These are phyloP conservation scores for Colletotrichum eremochloae DNA, from an alignment of 2,329 filamentous ascomycete species.

Conservation along the genomic window DNA sequence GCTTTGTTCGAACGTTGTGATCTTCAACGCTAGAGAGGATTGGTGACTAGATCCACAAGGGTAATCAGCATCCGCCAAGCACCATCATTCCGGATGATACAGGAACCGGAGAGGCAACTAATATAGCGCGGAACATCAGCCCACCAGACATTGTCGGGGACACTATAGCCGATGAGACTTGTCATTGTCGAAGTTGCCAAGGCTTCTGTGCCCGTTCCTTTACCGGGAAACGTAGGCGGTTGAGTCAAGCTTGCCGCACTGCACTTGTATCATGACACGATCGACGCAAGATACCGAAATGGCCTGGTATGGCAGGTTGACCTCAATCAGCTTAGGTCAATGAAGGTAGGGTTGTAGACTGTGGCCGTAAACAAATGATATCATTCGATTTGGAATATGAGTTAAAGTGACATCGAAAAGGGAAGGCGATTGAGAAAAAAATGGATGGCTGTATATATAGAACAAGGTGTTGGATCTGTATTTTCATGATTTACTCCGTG, in stretches of 20 bases:
- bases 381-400: too few species aligned
- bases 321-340: too few species aligned
- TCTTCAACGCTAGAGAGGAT: neutral
- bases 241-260: neutral
- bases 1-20: neutral
- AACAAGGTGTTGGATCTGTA: too few species aligned
- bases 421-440: too few species aligned
- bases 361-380: too few species aligned
- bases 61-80: neutral
- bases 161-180: neutral
- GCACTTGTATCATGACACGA: neutral
- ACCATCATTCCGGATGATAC: neutral
- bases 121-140: neutral
- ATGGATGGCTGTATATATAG: too few species aligned
- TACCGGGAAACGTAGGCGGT: neutral
- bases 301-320: too few species aligned
- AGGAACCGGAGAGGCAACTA: neutral
- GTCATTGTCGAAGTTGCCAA: neutral
- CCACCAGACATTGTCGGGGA: neutral
- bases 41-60: neutral
- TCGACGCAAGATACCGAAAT: neutral
- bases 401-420: too few species aligned
- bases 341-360: too few species aligned
- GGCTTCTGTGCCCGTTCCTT: neutral
- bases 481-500: too few species aligned